These are phyloP conservation scores for Fusarium redolens DNA, from an alignment of 2,329 filamentous ascomycete genomes.

Conservation along the genomic window DNA sequence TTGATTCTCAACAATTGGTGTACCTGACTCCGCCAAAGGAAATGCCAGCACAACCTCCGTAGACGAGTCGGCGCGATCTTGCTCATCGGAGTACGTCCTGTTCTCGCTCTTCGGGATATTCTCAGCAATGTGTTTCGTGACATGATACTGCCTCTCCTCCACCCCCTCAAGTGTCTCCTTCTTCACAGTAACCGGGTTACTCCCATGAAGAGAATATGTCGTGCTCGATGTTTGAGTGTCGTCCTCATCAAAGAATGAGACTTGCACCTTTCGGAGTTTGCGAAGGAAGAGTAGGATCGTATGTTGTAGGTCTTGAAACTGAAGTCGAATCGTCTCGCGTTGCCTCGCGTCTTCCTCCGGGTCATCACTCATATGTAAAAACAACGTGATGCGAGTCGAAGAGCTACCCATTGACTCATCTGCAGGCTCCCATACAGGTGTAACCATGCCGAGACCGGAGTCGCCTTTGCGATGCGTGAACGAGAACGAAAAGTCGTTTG, in stretches of 20 bases:
- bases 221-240: constrained; percentile 6
- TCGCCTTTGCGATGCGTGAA: constrained; percentile 55
- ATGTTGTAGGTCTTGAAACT: constrained; percentile 54
- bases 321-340: constrained; percentile 44
- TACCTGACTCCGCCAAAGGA: constrained; percentile 49
- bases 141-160: constrained; percentile 40
- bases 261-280: constrained; percentile 51
- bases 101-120: constrained; percentile 52
- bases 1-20: constrained; percentile 54
- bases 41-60: constrained; percentile 59
- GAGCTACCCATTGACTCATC: constrained; percentile 16
- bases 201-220: constrained; percentile 19
- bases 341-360: constrained; percentile 16
- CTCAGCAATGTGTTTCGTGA: constrained; percentile 44
- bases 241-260: constrained; percentile 46
- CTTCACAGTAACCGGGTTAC: constrained; percentile 7
- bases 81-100: constrained; percentile 45
- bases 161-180: not conserved
- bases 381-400: constrained; percentile 54
- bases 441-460: constrained; percentile 63
- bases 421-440: constrained; percentile 53
- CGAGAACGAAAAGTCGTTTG: constrained; percentile 57
- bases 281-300: constrained; percentile 56
- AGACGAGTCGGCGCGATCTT: constrained; percentile 40
- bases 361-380: constrained; percentile 47